Evolutionary conservation across 371 early-diverging fungal genomes (phyloP).

Genomic region (Chytridium lagenaria): DNA sequence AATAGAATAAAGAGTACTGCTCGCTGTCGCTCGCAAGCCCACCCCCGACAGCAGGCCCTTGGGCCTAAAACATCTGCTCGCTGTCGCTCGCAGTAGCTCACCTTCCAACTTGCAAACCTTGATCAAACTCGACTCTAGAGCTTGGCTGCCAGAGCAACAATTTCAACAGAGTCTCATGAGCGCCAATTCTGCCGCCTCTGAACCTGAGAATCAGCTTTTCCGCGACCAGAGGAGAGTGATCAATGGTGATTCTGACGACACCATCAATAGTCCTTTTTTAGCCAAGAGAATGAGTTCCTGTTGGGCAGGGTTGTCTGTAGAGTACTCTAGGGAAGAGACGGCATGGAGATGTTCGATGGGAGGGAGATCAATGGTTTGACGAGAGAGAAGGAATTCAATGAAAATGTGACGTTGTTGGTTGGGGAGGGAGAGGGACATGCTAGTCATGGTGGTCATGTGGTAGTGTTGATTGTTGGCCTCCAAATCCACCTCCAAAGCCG

Average conservation of each 20-base stretch:
- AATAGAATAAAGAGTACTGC: too few species aligned
- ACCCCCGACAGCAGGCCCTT: too few species aligned
- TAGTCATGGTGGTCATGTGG: not conserved
- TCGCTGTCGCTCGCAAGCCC: not conserved
- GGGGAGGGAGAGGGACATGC: not conserved
- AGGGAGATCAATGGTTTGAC: conserved; percentile 7
- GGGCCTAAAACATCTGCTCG: too few species aligned
- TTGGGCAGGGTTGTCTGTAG: not conserved
- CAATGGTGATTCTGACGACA: conserved; percentile 7
- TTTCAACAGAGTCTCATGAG: conserved; percentile 6
- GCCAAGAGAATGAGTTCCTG: conserved; percentile 1
- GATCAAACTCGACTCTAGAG: not conserved
- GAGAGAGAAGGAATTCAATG: conserved; percentile 5
- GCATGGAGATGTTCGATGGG: conserved; percentile 11
- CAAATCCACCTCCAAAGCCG: too few species aligned
- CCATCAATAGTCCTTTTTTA: not conserved
- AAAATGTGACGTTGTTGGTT: not conserved
- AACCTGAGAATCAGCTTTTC: not conserved
- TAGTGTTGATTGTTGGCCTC: not conserved
- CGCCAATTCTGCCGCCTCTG: not conserved
- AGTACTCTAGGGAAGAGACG: conserved; percentile 3
- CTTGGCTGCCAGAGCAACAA: conserved; percentile 6
- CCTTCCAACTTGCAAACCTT: conserved; percentile 3
- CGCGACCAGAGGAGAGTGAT: not conserved
- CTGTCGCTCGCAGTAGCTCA: too few species aligned